Evolutionary conservation across 768 basidiomycete species (phyloP).

Genomic region (Tricholoma bakamatsutake): DNA sequence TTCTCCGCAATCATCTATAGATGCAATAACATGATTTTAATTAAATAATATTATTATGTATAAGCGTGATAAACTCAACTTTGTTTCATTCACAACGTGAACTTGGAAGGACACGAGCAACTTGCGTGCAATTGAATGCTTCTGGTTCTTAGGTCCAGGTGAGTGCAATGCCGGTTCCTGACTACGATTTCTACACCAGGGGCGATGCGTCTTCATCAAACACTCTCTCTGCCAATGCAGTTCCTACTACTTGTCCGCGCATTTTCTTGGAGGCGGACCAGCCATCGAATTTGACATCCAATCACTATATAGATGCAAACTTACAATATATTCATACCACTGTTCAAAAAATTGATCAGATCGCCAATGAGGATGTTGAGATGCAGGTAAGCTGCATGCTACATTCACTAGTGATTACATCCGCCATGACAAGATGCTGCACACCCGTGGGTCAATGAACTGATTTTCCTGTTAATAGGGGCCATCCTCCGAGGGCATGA

Average conservation of each 20-base stretch:
- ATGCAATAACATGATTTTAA: conserved; percentile 16
- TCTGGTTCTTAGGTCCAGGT: neutral
- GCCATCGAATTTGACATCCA: neutral
- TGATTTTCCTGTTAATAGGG: conserved; percentile 24
- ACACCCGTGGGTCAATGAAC: neutral
- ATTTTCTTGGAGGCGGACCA: neutral
- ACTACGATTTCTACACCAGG: neutral
- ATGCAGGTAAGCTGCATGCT: conserved; percentile 51
- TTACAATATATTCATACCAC: conserved; percentile 29
- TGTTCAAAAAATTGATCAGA: conserved; percentile 45
- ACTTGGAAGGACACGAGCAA: too few relatives aligned
- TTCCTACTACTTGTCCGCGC: conserved; percentile 10
- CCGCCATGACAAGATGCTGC: conserved; percentile 2
- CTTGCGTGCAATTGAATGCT: too few relatives aligned
- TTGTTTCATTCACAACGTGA: too few relatives aligned
- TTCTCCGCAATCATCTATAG: conserved; percentile 16
- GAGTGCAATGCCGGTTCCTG: neutral
- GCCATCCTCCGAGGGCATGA: conserved; percentile 33
- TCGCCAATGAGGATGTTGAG: conserved; percentile 64
- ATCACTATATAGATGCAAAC: conserved; percentile 8
- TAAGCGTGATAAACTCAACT: neutral
- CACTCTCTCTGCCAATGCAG: neutral
- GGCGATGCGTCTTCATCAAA: neutral
- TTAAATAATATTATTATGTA: conserved; percentile 5
- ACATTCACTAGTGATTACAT: neutral